Evolutionary conservation across 257 asterid genomes (phyloP).

Genomic region (Primulina eburnea): DNA sequence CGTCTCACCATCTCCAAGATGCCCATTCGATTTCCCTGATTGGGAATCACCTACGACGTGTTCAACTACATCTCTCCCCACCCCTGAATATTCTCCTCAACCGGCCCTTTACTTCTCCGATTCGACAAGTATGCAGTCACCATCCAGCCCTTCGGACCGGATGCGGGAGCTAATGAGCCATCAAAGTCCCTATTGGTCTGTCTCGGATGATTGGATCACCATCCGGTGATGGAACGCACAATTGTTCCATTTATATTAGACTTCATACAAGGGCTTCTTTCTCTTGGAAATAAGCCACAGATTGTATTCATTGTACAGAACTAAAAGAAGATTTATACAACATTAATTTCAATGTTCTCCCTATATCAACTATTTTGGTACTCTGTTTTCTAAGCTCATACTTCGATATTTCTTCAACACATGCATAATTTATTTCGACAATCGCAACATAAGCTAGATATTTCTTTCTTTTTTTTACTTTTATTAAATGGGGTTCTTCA

Average conservation of each 20-base stretch:
- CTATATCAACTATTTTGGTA: too few species aligned
- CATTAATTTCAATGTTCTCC: too few species aligned
- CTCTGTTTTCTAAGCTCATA: too few species aligned
- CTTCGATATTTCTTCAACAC: too few species aligned
- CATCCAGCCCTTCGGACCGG: conserved; percentile 41
- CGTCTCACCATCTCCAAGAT: conserved; percentile 50
- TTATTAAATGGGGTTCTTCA: too few species aligned
- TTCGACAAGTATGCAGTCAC: conserved; percentile 21
- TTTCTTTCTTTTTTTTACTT: too few species aligned
- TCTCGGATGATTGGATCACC: conserved; percentile 60
- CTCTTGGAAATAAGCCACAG: too few species aligned
- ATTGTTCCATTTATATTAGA: conserved; percentile 13
- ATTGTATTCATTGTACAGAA: neutral
- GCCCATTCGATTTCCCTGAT: conserved; percentile 71
- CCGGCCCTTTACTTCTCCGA: conserved; percentile 17
- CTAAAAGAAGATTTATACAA: too few species aligned
- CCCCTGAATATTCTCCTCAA: conserved; percentile 25
- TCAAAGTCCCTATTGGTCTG: conserved; percentile 46
- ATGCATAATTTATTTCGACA: too few species aligned
- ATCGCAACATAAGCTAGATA: too few species aligned
- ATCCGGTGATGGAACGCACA: conserved; percentile 46
- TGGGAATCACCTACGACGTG: conserved; percentile 45
- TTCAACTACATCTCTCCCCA: conserved; percentile 46
- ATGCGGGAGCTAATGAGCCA: conserved; percentile 31
- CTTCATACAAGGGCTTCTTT: too few species aligned